Base-by-base conservation (phyloP, 495 filamentous ascomycete species). In the Bathelium albidoporum region DNA sequence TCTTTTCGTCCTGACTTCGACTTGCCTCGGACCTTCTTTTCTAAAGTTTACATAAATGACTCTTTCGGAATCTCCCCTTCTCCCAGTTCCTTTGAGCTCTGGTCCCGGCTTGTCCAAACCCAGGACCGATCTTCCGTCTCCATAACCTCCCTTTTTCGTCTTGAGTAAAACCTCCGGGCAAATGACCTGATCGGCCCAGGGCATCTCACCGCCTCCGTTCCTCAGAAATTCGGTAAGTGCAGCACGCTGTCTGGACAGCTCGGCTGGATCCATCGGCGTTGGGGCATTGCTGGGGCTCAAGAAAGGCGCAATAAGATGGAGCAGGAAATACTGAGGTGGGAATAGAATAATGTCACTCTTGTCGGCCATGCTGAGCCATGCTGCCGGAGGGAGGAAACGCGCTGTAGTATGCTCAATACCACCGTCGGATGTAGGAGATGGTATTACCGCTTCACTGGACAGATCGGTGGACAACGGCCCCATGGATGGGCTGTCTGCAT, bases 301-400 rank as follows among this genome's bases (percentile, higher is more conserved):
- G 91, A 88, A 90, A 12, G 78, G 75, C 1, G 87, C 76, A 4
- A 95, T 75, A 0, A 89, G 70, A 24, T 82, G 77, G 12, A 96
- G 75, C 0, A 98, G 82, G 67, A 91, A 88, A 72, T 85, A 89
- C 68, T 98, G 94, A 1, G 94, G 94, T 31, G 94, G 94, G 69
- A 90, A 96, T 0, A 98, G 78, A 60, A 95, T 87, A 52, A 97
- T 85, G 43, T 90, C 83, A 10, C 82, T 85, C 0, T 67, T 71
- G 2, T 73, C 73, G 11, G 87, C 84, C 63, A 83, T 77, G 0
- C 74, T 73, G 28, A 95, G 74, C 89, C 93, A 97, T 41, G 79
- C 79, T 9, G 75, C 67, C 0, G 88, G 82, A 26, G 83, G 78
- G 24, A 89, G 81, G 66, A 95, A 97, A n/a, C 80, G 77, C 0